phyloP scores from a whole-genome alignment of 768 basidiomycete genomes.

The Suillus cothurnatus region DNA sequence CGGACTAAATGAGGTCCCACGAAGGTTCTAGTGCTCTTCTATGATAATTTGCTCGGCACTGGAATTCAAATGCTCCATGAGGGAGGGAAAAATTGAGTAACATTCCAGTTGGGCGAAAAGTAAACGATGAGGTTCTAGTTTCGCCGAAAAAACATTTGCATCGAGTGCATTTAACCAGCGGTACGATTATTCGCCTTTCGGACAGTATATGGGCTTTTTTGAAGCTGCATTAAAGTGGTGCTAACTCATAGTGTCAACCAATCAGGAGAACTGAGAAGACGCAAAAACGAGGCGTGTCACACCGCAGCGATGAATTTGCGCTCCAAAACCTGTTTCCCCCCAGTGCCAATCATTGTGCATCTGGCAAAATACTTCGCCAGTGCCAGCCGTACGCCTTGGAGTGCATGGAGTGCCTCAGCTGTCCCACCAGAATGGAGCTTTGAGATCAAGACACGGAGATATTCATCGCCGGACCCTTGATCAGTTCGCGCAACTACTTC shows the following conservation, averaged over 20 bases:
- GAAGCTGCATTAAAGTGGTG: background rate
- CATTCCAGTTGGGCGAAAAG: background rate
- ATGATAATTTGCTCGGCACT: background rate
- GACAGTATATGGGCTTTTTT: background rate
- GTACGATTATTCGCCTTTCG: background rate
- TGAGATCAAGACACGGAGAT: conserved; percentile 64
- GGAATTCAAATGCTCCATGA: background rate
- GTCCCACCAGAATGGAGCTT: conserved; percentile 44
- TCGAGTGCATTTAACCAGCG: background rate
- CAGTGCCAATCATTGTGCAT: conserved; percentile 58
- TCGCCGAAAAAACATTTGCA: background rate
- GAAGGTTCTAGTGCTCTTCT: conserved; percentile 3
- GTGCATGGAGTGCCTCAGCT: conserved; percentile 62
- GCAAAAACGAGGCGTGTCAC: conserved; percentile 15
- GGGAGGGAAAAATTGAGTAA: background rate
- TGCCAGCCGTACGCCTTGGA: conserved; percentile 81
- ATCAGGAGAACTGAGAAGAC: background rate
- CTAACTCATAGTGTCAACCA: background rate
- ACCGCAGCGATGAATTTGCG: conserved; percentile 22
- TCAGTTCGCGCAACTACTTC: conserved; percentile 71
- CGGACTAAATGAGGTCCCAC: background rate
- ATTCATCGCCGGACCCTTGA: conserved; percentile 80
- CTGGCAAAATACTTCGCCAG: conserved; percentile 85
- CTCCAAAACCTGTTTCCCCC: conserved; percentile 36
- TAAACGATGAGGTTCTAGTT: background rate